Percentiles rank a stretch among this genome's conserved stretches.
phyloP scores from a whole-genome alignment of 139 green algal species.

The Picochlorum sp. region DNA sequence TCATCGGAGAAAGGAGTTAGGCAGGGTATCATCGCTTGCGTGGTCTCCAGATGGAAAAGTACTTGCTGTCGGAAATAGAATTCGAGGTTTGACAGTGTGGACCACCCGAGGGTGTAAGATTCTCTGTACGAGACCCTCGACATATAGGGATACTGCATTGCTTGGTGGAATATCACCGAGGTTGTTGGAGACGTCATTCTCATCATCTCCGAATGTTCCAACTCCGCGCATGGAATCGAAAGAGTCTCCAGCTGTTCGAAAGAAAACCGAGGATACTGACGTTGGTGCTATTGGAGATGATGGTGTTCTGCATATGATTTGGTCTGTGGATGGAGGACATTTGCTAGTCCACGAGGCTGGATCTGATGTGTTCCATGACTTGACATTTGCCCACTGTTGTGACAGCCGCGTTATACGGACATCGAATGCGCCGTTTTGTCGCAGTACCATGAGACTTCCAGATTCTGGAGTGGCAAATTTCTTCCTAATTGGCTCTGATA shows the following conservation, averaged over 20 bases:
- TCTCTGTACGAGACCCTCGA: constrained; percentile 64
- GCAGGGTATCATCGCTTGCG: constrained; percentile 41
- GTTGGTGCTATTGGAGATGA: too few relatives aligned
- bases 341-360: background rate
- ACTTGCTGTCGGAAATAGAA: constrained; percentile 52
- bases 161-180: background rate
- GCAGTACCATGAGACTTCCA: background rate
- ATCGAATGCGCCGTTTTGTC: background rate
- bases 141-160: background rate
- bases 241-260: too few relatives aligned
- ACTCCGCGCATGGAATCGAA: too few relatives aligned
- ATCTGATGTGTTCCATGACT: background rate
- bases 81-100: constrained; percentile 64
- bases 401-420: background rate
- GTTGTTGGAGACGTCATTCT: too few relatives aligned
- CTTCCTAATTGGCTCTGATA: too few relatives aligned
- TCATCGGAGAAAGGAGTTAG: constrained; percentile 24
- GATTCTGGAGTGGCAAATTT: too few relatives aligned
- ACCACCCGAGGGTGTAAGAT: constrained; percentile 68
- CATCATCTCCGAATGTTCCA: too few relatives aligned
- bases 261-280: too few relatives aligned
- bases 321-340: background rate
- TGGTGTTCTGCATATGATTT: background rate
- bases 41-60: constrained; percentile 63
- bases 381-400: constrained; percentile 1